Evolutionary conservation across 306 rosid genomes (phyloP), one percentile per base, ranked within the genome.

Genomic region (Medicago lupulina): DNA sequence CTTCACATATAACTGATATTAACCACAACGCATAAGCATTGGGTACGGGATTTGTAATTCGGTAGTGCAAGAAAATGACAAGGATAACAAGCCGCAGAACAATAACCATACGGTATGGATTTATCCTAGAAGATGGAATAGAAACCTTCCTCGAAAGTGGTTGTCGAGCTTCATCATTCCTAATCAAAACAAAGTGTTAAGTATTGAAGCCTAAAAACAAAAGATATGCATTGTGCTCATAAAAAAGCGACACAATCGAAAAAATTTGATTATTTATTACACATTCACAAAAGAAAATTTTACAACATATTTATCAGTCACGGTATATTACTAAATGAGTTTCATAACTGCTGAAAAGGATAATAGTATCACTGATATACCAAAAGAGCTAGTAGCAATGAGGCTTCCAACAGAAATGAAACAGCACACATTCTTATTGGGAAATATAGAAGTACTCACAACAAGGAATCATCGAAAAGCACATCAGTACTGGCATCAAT

Each of bases 81-180:
- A 95, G 89, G 71, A 95, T 86, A 81, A 86, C 18, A 51, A 95
- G 89, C 82, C 98, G 97, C 79, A 95, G 88, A 76, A 92, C 87
- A 76, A 95, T 95, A 80, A 95, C 96, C 97, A 95, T 81, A 17
- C 98, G 85, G 43, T 95, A 95, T 31, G 98, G 98, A 78, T 92
- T 95, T 80, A 95, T 92, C 83, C 83, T 86, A 16, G 98, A 95
- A 11, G 98, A 95, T 21, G 98, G 97, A 73, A 95, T 46, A 21
- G 98, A 92, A 79, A 95, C 98, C 88, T 92, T 92, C 83, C 98
- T 81, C 4, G 97, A 92, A 13, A 95, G 95, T 80, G 98, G 98
- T 80, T 95, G 98, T 51, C 97, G 87, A 49, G 95, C 98, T 88
- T 95, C 98, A 80, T 95, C 97, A 53, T 92, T 92, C 83, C 98